Percentiles rank a stretch among this genome's conserved stretches.
phyloP scores from a whole-genome alignment of 1,284 basidiomycete genomes.

The Microbotryum intermedium region DNA sequence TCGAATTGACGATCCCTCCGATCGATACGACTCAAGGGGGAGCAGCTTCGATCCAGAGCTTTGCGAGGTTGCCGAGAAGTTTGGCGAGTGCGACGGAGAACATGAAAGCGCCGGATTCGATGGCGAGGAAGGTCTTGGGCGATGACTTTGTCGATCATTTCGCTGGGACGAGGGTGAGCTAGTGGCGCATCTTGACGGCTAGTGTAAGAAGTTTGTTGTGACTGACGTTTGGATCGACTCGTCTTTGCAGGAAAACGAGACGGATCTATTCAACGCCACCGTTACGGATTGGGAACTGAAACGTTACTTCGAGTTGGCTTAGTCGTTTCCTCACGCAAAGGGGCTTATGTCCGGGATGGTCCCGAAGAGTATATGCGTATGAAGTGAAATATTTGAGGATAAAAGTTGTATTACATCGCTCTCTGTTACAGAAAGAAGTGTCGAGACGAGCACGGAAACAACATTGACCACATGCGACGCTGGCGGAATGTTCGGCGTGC shows the following conservation, averaged over 20 bases:
- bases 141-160: slow-evolving; percentile 87
- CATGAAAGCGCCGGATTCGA: slow-evolving; percentile 67
- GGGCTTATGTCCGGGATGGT: too few relatives aligned
- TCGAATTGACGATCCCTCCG: slow-evolving; percentile 61
- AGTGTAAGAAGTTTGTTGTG: not conserved
- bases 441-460: too few relatives aligned
- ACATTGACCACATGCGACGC: too few relatives aligned
- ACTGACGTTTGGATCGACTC: not conserved
- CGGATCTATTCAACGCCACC: slow-evolving; percentile 11
- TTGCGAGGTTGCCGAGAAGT: slow-evolving; percentile 53
- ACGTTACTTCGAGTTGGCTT: slow-evolving; percentile 33
- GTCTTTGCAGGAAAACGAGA: slow-evolving; percentile 18
- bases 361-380: too few relatives aligned
- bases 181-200: not conserved
- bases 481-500: too few relatives aligned
- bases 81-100: slow-evolving; percentile 66
- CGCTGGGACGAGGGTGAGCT: slow-evolving; percentile 63
- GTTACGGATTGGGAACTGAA: slow-evolving; percentile 31
- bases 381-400: too few relatives aligned
- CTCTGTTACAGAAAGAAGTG: too few relatives aligned
- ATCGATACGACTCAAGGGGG: slow-evolving; percentile 46
- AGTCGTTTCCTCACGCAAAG: not conserved
- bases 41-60: slow-evolving; percentile 47
- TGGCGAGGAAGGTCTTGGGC: slow-evolving; percentile 73
- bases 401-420: too few relatives aligned